Percentiles rank a stretch among this genome's conserved stretches.
These are phyloP conservation scores for Aspergillus alliaceus DNA, from an alignment of 2,329 filamentous ascomycete genomes.

Conservation along the genomic window DNA sequence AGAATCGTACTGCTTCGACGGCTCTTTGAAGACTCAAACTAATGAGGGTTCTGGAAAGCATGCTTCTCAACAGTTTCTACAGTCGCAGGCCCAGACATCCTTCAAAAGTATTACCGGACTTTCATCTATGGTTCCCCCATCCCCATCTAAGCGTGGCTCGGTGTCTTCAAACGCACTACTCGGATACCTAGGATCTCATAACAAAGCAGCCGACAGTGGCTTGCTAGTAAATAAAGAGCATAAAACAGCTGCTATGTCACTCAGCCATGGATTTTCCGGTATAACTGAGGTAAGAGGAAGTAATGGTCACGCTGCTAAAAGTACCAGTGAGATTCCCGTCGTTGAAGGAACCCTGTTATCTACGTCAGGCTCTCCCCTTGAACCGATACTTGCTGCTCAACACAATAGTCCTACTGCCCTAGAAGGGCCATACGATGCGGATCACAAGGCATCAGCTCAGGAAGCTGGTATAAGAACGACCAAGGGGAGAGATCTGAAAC, in stretches of 20 bases:
- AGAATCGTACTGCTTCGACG: constrained; percentile 5
- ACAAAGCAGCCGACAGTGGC: not conserved
- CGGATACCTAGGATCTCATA: not conserved
- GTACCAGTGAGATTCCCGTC: not conserved
- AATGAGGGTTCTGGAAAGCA: constrained; percentile 5
- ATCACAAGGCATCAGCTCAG: not conserved
- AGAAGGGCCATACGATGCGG: not conserved
- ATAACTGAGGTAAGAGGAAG: not conserved
- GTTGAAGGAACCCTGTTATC: not conserved
- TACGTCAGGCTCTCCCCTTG: not conserved
- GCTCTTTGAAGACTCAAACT: constrained; percentile 14
- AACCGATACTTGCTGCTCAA: not conserved
- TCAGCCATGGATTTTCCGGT: not conserved
- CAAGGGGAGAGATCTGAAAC: not conserved
- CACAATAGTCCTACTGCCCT: not conserved
- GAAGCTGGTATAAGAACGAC: not conserved
- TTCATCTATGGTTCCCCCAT: not conserved
- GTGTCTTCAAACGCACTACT: constrained; percentile 5
- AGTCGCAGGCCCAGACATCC: constrained; percentile 25
- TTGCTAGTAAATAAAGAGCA: not conserved
- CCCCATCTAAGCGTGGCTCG: not conserved
- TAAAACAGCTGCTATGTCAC: not conserved
- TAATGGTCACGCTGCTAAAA: not conserved
- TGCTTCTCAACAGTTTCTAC: constrained; percentile 18
- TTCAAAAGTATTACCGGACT: not conserved